Evolutionary conservation across 2,329 filamentous ascomycete species (phyloP), one percentile per base, ranked within the genome.

Genomic region (Phyllosticta capitalensis): DNA sequence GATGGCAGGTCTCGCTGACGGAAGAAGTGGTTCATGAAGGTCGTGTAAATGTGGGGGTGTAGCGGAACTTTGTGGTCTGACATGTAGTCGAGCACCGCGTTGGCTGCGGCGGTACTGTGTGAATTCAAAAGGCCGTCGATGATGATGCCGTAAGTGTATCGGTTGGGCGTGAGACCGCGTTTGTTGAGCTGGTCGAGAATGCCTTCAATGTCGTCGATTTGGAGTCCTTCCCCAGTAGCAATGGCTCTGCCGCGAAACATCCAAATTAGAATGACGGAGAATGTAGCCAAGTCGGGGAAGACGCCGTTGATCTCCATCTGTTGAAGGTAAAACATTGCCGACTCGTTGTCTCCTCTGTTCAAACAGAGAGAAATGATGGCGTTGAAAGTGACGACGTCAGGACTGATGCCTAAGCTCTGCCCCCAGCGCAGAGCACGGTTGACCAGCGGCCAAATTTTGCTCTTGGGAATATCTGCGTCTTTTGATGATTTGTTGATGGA

Each of bases 31-130:
- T 86, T 81, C 52, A 88, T 76, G 20, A 94, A 80, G 66, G 86
- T 88, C 22, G 88, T 92, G 75, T 88, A 88, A 67, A 90, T 88
- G 65, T 90, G 81, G 1, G 83, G 72, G 3, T 81, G 82, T 1
- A 83, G 78, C 54, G 78, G 69, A 51, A 86, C 67, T 20, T 80
- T 79, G 22, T 77, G 73, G 5, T 67, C 65, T 55, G 75, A 73
- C 79, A 94, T 87, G 69, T 87, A 82, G 1, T 76, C 72, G 51
- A 90, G 77, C 7, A 92, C 78, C 1, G 78, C 78, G 52, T 80
- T 78, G 14, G 88, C 80, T 59, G 83, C 82, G 1, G 75, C 62
- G 64, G 81, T 81, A 26, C 69, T 64, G 59, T 76, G 71, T 50
- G 64, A 71, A 66, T 73, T 78, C 63, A 89, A 75, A 10, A 90